A percentile compares a stretch with the other conserved stretches of the same genome.
phyloP scores from a whole-genome alignment of 2,329 filamentous ascomycete species.

The Lasiodiplodia theobromae region DNA sequence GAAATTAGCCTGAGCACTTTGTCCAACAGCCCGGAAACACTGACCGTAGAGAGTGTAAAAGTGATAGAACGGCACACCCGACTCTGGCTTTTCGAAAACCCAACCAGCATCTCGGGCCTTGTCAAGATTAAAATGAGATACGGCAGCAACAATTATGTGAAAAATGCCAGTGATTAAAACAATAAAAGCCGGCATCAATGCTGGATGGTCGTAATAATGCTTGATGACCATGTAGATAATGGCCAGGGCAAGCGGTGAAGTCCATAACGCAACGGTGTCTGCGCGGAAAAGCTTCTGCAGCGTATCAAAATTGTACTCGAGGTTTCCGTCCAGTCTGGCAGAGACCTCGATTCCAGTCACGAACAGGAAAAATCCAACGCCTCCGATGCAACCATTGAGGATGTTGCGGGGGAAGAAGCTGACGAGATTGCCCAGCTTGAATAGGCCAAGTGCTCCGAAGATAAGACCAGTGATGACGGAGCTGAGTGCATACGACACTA shows the following conservation, averaged over 20 bases:
- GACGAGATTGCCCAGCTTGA: constrained; percentile 88
- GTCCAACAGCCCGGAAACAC: constrained; percentile 41
- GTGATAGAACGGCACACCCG: constrained; percentile 92
- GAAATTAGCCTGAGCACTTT: constrained; percentile 28
- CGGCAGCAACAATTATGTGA: constrained; percentile 75
- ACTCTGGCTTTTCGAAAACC: constrained; percentile 88
- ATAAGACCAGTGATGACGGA: constrained; percentile 89
- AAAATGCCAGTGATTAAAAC: constrained; percentile 78
- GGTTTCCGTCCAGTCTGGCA: constrained; percentile 82
- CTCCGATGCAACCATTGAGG: constrained; percentile 94
- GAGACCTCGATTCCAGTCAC: constrained; percentile 94
- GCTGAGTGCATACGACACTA: constrained; percentile 87
- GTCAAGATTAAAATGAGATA: constrained; percentile 72
- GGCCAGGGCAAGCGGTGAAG: constrained; percentile 77
- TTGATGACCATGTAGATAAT: constrained; percentile 79
- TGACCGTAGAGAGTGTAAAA: constrained; percentile 95
- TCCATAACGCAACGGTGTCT: constrained; percentile 83
- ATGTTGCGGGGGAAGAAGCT: constrained; percentile 98
- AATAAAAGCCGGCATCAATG: constrained; percentile 87
- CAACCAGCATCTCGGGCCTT: constrained; percentile 77
- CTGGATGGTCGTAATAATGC: constrained; percentile 78
- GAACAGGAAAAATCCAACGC: constrained; percentile 93
- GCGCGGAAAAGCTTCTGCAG: constrained; percentile 74
- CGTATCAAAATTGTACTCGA: constrained; percentile 81
- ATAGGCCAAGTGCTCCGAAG: constrained; percentile 89